Evolutionary conservation across 306 rosid genomes (phyloP), one percentile per base, ranked within the genome.

Genomic region (Luffa acutangula): DNA sequence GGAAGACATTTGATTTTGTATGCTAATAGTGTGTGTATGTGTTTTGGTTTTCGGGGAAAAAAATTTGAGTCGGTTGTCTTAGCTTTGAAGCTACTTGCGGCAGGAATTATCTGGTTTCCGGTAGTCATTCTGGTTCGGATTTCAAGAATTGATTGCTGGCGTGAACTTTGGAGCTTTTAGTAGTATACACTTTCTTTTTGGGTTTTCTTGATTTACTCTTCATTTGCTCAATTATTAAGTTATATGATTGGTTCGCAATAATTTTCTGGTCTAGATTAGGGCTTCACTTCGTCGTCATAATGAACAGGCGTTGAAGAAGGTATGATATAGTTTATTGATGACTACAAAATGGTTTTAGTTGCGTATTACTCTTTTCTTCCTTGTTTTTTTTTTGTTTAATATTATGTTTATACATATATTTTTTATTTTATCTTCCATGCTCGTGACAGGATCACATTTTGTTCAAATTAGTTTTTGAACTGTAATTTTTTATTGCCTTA

Each of bases 261-360:
- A 2, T 15, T 15, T 17, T 42, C 34, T 67, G 13, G 8, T 67
- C 52, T 8, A 39, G 52, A 41, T 4, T 41, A 1, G 98, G 79
- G 92, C 98, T 64, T 91, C 96, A 49, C 95, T 95, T 74, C 96
- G 98, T 71, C 92, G 97, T 15, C 76, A 92, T 80, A 95, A 95
- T 53, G 98, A 92, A 82, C 88, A 85, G 65, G 97, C 91, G 10
- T 87, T 95, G 87, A 92, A 90, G 88, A 95, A 89, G 97, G 98
- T 76, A 39, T 39, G 9, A 56, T 17, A 39, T 2, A 9, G 66
- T 76, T 18, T 36, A 54, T 36, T 37, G 52, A 54, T 76, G 37
- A 56, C 65, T 56, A 54, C 12, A 1, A 49, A 48, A 13, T 69
- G 34, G 33, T 21, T 67, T 18, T 15, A n/a, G 15, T 67, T 2